Conservation (phyloP, 2,329 filamentous ascomycete species). For the Aureobasidium sp. region DNA sequence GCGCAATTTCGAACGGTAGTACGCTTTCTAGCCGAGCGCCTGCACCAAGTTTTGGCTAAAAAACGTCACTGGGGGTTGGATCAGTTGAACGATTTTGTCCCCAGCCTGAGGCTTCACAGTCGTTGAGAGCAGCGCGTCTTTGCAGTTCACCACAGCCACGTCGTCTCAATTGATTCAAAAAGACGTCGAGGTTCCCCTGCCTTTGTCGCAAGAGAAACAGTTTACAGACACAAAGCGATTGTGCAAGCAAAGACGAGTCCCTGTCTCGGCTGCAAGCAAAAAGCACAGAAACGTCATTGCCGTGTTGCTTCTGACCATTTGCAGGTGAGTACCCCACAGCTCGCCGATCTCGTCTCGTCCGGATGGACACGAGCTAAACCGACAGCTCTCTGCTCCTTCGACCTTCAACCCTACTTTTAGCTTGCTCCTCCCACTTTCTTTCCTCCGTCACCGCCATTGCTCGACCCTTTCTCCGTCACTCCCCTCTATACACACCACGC, state of each 20-base stretch:
- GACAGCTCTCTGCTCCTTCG: constrained; percentile 1
- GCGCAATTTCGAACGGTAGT: constrained; percentile 3
- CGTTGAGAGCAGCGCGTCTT: neutral
- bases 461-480: neutral
- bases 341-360: neutral
- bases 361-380: constrained; percentile 4
- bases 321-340: neutral
- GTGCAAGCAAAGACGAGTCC: neutral
- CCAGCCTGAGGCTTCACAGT: constrained; percentile 8
- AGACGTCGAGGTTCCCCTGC: neutral
- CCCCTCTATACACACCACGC: neutral
- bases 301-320: neutral
- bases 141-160: neutral
- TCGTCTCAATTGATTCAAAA: neutral
- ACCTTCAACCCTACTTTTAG: neutral
- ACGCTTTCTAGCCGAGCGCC: constrained; percentile 4
- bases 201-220: neutral
- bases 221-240: neutral
- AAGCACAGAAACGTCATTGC: constrained; percentile 1
- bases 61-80: constrained; percentile 7
- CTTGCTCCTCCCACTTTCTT: constrained; percentile 2
- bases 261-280: neutral
- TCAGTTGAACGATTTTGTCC: neutral
- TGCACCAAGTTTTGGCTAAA: constrained; percentile 8
- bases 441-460: neutral